Evolutionary conservation across 2,329 filamentous ascomycete species (phyloP), one percentile per base, ranked within the genome.

Genomic region (Sclerotinia glacialis): DNA sequence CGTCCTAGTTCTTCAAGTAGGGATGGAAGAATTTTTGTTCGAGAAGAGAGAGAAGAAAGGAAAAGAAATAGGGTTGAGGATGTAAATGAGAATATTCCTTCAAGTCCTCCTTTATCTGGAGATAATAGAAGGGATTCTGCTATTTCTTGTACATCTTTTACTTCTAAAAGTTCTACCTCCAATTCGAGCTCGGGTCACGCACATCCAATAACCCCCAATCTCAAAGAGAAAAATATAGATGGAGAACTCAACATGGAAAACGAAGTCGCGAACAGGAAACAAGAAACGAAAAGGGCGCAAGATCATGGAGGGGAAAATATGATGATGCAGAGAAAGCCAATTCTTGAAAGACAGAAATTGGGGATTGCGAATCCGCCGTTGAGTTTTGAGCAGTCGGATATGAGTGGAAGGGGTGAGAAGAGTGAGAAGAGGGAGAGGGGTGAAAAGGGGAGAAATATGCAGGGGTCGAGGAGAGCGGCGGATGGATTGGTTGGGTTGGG

Each of bases 401-500:
- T 47, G 44, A 21, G 3, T 14, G 26, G 62, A 5, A 16, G 69
- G 42, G 54, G 64, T 9, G 23, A 70, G 23, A 49, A 65, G 2
- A 66, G 66, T 46, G 66, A 66, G 1, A 68, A 62, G 5, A 21
- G 34, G 6, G 34, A 37, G 34, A 11, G 2, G 34, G 34, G 34
- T 28, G 67, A n/a, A 44, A 58, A 3, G 59, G 61, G 50, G 8
- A 46, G 23, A 37, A 56, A 40, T 9, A n/a, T 21, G 3, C 26
- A 80, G 28, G 69, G 82, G 61, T 79, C 79, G 60, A 83, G 80
- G 5, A 78, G 80, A 54, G 84, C 83, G 11, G 83, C 81, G 16
- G 82, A 81, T 72, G 84, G 82, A 9, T 72, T 88, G 70, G 71
- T 86, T 68, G 82, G 70, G 55, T 65, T 74, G 66, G 73, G 70